Percentiles rank a stretch among this genome's conserved stretches.
These are phyloP conservation scores for Westerdykella aurantiaca DNA, from an alignment of 2,329 filamentous ascomycete species.

Conservation along the genomic window DNA sequence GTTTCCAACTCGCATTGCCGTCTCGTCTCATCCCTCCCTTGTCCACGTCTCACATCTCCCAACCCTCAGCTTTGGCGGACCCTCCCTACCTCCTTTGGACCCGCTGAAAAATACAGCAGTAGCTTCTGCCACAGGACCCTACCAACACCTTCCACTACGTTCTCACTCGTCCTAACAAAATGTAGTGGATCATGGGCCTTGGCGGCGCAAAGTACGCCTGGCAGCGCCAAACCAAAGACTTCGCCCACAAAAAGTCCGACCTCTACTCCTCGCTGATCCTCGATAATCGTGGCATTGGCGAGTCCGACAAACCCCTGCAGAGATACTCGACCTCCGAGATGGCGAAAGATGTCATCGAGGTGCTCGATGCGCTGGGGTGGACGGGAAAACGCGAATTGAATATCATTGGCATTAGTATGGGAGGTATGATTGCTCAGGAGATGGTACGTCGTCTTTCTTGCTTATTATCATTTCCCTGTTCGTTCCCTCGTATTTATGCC, in stretches of 20 bases:
- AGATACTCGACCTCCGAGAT: slow-evolving; percentile 81
- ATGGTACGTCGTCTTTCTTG: slow-evolving; percentile 43
- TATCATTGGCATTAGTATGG: slow-evolving; percentile 74
- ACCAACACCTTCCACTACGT: not conserved
- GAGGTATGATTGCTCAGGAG: slow-evolving; percentile 90
- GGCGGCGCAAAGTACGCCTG: slow-evolving; percentile 63
- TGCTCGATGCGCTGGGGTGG: slow-evolving; percentile 66
- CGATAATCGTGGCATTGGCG: slow-evolving; percentile 82
- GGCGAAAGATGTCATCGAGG: slow-evolving; percentile 70
- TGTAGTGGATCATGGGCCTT: slow-evolving; percentile 74
- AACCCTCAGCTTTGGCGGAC: not conserved
- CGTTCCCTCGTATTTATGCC: too few species aligned
- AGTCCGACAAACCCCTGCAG: slow-evolving; percentile 67
- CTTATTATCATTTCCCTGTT: slow-evolving; percentile 2
- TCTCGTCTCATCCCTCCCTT: slow-evolving; percentile 25
- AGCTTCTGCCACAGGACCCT: not conserved
- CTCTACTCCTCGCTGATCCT: slow-evolving; percentile 69
- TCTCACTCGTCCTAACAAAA: not conserved
- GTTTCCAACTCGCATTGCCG: slow-evolving; percentile 31
- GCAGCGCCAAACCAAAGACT: slow-evolving; percentile 79
- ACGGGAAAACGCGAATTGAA: slow-evolving; percentile 54
- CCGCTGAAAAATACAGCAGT: not conserved
- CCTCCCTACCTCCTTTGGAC: too few species aligned
- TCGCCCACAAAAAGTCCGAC: slow-evolving; percentile 64
- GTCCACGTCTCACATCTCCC: slow-evolving; percentile 20